Base-by-base conservation (phyloP, 176 grass and related monocot species). In the Cenchrus purpureus region DNA sequence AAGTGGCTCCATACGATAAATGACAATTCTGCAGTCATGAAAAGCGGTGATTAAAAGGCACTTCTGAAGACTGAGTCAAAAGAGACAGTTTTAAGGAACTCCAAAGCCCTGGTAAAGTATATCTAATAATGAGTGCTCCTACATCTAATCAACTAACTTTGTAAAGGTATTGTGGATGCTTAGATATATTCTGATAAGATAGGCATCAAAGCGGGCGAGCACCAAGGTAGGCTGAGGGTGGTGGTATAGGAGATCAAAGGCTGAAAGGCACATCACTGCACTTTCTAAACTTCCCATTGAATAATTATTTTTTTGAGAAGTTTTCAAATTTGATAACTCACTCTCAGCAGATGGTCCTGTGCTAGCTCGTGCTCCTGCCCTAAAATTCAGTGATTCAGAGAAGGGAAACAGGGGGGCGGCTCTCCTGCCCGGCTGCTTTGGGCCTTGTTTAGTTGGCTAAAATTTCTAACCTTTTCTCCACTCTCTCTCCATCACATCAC, bases 111-210 rank as follows among this genome's bases (percentile, higher is more conserved):
- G 86, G 68, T 70, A 74, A 77, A 84, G 83, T 70, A 69, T 40
- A 40, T 5, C n/a, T 52, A 61, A 48, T 17, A 65, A 56, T 28
- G 66, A 52, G 62, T 28, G 75, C 82, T 85, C 49, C 11, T 22
- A 20, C 50, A 53, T 51, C 78, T 67, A 80, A 86, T 48, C 74
- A 87, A 73, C 71, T 59, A 87, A 67, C 65, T 73, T 81, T 85
- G 50, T 66, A 77, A 81, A 82, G 77, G 13, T 64, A 71, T 51
- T 45, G 46, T 57, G 29, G 51, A 49, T 86, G 84, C 71, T 81
- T 73, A 40, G 28, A 53, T 80, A 76, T 74, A 50, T 81, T 85
- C 65, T 79, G 68, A 79, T 60, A 68, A 77, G 82, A 82, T 85
- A 61, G 71, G 80, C 49, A 79, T 70, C 79, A 73, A 68, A 68